Evolutionary conservation across 371 early-diverging fungal genomes (phyloP), one percentile per base, ranked within the genome.

Genomic region (Apophysomyces elegans): DNA sequence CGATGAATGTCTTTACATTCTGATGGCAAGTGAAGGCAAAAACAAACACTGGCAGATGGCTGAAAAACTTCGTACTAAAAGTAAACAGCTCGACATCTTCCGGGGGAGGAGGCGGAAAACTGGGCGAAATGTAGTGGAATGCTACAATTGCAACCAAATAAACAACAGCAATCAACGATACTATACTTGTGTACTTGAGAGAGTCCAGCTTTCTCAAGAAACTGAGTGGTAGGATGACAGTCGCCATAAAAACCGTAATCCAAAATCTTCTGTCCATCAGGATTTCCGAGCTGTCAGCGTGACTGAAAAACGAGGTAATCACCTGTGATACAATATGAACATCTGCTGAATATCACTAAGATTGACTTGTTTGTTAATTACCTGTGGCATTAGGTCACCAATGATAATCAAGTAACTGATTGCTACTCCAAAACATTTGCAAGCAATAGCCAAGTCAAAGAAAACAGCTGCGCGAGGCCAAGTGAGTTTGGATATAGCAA

Each of bases 361-460:
- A 26, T 26, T 21, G 9, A 4, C 5, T 50, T 21, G 11, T 57
- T 18, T 44, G 2, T 62, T 14, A 4, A 13, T 65, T 65, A 95
- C 91, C 69, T 89, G 86, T 0, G 95, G 94, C 89, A 98, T 92
- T 62, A 99, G 76, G 56, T 98, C 96, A 59, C 98, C 96, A 66
- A 96, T 87, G 66, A 99, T 97, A 58, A 99, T 94, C 47, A 99
- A 79, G 76, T 99, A 99, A n/a, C 98, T 96, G 38, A 96, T 85
- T n/a, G 95, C 90, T 2, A 99, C 99, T 35, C 99, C 99, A 84
- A 99, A 99, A 75, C 99, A 99, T 76, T 99, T 99, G 72, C 99
- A 82, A 38, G 99, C 99, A 69, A 99, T 98, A 39, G 99, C 98
- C 38, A 92, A 62, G 73, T 99, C 99, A 70, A 99, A 97, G 45